Evolutionary conservation across 2,329 filamentous ascomycete species (phyloP).

Genomic region (Myriosclerotinia curreyana): DNA sequence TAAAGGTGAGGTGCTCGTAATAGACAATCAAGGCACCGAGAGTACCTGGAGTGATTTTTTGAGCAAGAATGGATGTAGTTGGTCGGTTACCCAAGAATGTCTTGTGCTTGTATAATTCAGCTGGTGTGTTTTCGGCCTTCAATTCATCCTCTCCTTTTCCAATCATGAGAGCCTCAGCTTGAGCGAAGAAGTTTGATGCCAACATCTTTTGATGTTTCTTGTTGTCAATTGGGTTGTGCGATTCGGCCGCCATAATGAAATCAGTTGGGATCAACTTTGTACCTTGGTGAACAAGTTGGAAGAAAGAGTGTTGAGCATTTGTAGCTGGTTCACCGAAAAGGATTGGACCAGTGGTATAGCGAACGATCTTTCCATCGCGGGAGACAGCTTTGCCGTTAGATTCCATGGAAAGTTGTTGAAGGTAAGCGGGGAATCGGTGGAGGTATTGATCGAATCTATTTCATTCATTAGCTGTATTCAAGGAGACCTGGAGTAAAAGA

Average conservation of each 20-base stretch:
- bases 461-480: constrained; percentile 20
- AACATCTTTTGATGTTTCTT: constrained; percentile 97
- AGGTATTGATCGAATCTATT: constrained; percentile 97
- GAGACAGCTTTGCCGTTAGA: constrained; percentile 98
- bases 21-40: constrained; percentile 95
- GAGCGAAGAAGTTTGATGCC: constrained; percentile 86
- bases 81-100: constrained; percentile 97
- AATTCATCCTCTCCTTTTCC: constrained; percentile 82
- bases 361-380: constrained; percentile 81
- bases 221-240: constrained; percentile 89
- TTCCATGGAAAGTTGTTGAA: constrained; percentile 99
- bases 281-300: constrained; percentile 98
- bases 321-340: constrained; percentile 98
- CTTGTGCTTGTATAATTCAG: constrained; percentile 91
- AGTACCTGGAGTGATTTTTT: constrained; percentile 89
- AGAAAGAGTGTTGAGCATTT: constrained; percentile 99
- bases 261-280: constrained; percentile 98
- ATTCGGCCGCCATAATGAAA: constrained; percentile 94
- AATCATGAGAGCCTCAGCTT: constrained; percentile 87
- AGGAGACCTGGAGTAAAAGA: not conserved
- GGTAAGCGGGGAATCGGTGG: constrained; percentile 97
- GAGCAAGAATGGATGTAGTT: constrained; percentile 87
- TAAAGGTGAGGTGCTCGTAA: constrained; percentile 98
- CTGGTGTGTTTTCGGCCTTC: constrained; percentile 68
- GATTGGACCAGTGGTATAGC: constrained; percentile 95